These are phyloP conservation scores for Schoenoplectus triqueter DNA, from an alignment of 202 grass and related monocot genomes.

Conservation along the genomic window DNA sequence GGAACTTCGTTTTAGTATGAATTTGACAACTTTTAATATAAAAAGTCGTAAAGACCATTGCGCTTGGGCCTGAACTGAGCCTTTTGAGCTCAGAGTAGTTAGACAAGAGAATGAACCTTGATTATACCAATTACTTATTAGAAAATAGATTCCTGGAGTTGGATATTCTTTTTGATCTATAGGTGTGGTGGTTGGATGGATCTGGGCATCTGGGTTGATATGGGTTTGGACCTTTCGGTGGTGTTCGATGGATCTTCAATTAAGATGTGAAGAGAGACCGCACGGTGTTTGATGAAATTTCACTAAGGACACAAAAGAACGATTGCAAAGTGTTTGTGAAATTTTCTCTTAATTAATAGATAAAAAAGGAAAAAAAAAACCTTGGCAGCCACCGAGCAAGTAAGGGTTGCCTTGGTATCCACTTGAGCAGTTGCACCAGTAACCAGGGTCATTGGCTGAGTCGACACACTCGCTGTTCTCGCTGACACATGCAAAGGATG, in stretches of 20 bases:
- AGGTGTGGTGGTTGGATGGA: slow-evolving; percentile 25
- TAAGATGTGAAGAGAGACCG: neutral
- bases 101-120: slow-evolving; percentile 19
- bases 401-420: slow-evolving; percentile 66
- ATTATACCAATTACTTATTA: slow-evolving; percentile 34
- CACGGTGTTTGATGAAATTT: slow-evolving; percentile 21
- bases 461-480: slow-evolving; percentile 53
- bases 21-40: neutral
- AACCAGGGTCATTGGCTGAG: slow-evolving; percentile 48
- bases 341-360: slow-evolving; percentile 4
- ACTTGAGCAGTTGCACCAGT: slow-evolving; percentile 74
- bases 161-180: slow-evolving; percentile 1
- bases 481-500: slow-evolving; percentile 58
- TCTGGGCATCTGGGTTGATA: no score
- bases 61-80: neutral
- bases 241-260: neutral
- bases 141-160: no score
- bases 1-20: neutral
- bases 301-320: neutral
- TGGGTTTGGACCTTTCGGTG: no score
- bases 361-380: slow-evolving; percentile 32
- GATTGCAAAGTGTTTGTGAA: slow-evolving; percentile 19
- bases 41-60: neutral
- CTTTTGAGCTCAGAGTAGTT: neutral
- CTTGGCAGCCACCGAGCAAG: slow-evolving; percentile 53